A percentile compares a stretch with the other conserved stretches of the same genome.
Conservation (phyloP, 352 stramenopile genomes). For the Phytophthora crassamura region DNA sequence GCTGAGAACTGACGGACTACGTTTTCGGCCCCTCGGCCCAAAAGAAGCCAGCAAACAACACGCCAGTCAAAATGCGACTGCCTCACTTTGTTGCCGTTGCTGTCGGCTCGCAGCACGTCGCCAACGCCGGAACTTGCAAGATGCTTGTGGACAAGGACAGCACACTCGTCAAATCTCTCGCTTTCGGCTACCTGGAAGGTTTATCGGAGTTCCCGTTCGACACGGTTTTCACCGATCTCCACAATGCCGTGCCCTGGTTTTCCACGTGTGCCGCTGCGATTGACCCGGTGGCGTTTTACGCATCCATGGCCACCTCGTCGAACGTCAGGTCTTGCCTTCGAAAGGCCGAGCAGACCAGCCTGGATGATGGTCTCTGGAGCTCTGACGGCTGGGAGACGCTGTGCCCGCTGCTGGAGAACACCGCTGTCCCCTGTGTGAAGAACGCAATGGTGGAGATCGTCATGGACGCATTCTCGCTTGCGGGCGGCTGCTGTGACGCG, state of each 20-base stretch:
- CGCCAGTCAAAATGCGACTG: no score
- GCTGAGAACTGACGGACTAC: not conserved
- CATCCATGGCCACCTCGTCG: conserved; percentile 18
- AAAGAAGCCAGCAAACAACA: no score
- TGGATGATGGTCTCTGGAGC: not conserved
- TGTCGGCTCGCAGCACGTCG: not conserved
- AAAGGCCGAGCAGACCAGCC: conserved; percentile 7
- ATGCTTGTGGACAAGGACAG: conserved; percentile 5
- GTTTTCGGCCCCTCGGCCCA: not conserved
- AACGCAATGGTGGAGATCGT: conserved; percentile 26
- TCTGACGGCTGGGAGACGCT: conserved; percentile 2
- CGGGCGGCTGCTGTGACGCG: conserved; percentile 45
- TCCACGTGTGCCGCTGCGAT: conserved; percentile 47
- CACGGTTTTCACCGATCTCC: conserved; percentile 9
- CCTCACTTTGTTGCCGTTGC: not conserved
- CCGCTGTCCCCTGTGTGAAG: conserved; percentile 39
- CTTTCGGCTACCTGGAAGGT: not conserved
- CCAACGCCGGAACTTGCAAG: not conserved
- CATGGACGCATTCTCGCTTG: conserved; percentile 22
- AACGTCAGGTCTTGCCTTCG: conserved; percentile 31
- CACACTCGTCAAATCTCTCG: conserved; percentile 2
- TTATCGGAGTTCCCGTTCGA: conserved; percentile 1
- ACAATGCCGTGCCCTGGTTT: conserved; percentile 39
- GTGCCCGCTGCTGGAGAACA: conserved; percentile 41
- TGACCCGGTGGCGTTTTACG: conserved; percentile 23